Evolutionary conservation across 176 grass and related monocot genomes (phyloP).

Genomic region (Phoenix roebelenii): DNA sequence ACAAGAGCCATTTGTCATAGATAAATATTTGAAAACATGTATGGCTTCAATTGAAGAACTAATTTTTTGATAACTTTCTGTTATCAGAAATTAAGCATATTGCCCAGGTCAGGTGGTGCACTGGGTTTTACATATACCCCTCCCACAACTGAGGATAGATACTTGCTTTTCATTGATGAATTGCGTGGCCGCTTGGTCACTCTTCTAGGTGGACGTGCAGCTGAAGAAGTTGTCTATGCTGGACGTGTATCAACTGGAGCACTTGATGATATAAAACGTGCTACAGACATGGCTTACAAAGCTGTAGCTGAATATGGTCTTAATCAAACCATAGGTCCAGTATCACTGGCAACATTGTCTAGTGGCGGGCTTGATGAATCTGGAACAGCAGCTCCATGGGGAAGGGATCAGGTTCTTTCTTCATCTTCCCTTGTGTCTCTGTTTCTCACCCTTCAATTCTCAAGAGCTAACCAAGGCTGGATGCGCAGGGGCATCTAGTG

Average conservation of each 20-base stretch:
- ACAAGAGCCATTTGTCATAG: conserved; percentile 4
- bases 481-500: conserved; percentile 68
- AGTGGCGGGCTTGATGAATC: conserved; percentile 88
- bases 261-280: conserved; percentile 92
- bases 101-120: conserved; percentile 94
- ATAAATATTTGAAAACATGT: too few relatives aligned
- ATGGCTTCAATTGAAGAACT: not conserved
- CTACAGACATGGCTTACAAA: conserved; percentile 98
- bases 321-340: conserved; percentile 69
- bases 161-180: conserved; percentile 96
- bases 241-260: conserved; percentile 93
- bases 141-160: conserved; percentile 85
- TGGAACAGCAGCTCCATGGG: conserved; percentile 54
- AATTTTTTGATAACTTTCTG: conserved; percentile 5
- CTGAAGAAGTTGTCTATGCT: conserved; percentile 73
- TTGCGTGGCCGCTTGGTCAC: conserved; percentile 86
- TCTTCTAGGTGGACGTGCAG: conserved; percentile 85
- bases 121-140: conserved; percentile 86
- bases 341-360: conserved; percentile 81
- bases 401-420: conserved; percentile 81
- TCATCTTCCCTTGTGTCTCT: conserved; percentile 6
- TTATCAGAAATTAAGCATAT: conserved; percentile 89
- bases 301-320: conserved; percentile 97
- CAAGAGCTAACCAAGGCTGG: conserved; percentile 14
- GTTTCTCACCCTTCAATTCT: conserved; percentile 16